Percentiles rank a stretch among this genome's conserved stretches.
These are phyloP conservation scores for Lantana camara DNA, from an alignment of 257 asterid species.

Conservation along the genomic window DNA sequence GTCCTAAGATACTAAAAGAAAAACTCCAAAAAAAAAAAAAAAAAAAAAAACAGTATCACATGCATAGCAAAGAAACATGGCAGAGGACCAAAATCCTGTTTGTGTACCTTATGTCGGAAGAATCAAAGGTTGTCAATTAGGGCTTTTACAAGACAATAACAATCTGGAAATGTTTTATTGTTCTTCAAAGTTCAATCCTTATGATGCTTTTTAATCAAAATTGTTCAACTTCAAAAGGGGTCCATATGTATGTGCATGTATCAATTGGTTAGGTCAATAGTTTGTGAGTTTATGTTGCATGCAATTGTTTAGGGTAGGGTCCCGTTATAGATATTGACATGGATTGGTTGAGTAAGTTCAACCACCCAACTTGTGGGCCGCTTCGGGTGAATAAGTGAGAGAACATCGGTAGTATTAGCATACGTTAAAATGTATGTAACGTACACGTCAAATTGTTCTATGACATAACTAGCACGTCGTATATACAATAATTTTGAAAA, in stretches of 20 bases:
- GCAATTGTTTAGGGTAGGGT: background rate
- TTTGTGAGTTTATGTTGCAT: background rate
- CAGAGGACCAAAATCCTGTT: background rate
- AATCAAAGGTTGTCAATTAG: background rate
- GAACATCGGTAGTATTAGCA: no score
- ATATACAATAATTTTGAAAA: no score
- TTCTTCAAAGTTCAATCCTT: slow-evolving; percentile 8
- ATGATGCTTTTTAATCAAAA: background rate
- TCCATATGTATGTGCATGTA: background rate
- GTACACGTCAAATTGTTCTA: background rate
- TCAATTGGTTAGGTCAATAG: background rate
- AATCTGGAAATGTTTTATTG: slow-evolving; percentile 12
- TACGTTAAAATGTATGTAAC: background rate
- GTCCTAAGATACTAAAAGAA: background rate
- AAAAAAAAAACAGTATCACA: slow-evolving; percentile 2
- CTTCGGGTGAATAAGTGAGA: background rate
- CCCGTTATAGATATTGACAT: background rate
- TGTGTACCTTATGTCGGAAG: slow-evolving; percentile 10
- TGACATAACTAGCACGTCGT: no score
- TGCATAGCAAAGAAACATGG: slow-evolving; percentile 13
- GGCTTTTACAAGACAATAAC: slow-evolving; percentile 7
- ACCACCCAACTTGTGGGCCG: background rate
- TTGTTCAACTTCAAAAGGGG: background rate
- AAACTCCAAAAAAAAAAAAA: background rate
- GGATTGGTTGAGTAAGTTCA: background rate